Percentiles rank a stretch among this genome's conserved stretches.
Conservation (phyloP, 2,329 filamentous ascomycete genomes). For the Alternaria gansuensis region DNA sequence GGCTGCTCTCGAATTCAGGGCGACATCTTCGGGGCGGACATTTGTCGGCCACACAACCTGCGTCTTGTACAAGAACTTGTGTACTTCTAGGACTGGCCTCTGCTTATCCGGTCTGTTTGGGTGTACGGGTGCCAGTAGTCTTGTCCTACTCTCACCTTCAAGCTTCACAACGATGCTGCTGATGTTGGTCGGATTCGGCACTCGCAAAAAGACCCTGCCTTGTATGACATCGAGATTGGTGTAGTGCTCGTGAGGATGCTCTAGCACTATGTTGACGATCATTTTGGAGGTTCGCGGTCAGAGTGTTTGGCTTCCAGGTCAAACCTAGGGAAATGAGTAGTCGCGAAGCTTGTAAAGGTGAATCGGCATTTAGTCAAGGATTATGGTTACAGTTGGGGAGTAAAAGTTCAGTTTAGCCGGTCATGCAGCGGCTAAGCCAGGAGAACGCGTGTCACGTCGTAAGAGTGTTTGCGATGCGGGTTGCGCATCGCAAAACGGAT, state of each 20-base stretch:
- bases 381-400: slow-evolving; percentile 23
- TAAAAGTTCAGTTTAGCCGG: slow-evolving; percentile 19
- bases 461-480: slow-evolving; percentile 31
- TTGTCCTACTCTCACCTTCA: slow-evolving; percentile 78
- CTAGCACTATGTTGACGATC: slow-evolving; percentile 70
- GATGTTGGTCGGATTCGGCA: slow-evolving; percentile 57
- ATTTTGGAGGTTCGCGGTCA: slow-evolving; percentile 28
- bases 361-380: slow-evolving; percentile 34
- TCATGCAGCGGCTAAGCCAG: slow-evolving; percentile 39
- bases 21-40: slow-evolving; percentile 53
- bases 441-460: slow-evolving; percentile 45
- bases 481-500: slow-evolving; percentile 32
- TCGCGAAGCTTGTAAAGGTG: slow-evolving; percentile 27
- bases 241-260: slow-evolving; percentile 73
- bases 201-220: slow-evolving; percentile 62
- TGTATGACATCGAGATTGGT: slow-evolving; percentile 80
- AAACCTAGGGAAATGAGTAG: slow-evolving; percentile 28
- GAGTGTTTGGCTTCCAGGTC: slow-evolving; percentile 6
- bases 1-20: slow-evolving; percentile 53
- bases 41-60: slow-evolving; percentile 74
- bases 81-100: slow-evolving; percentile 60
- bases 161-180: slow-evolving; percentile 77
- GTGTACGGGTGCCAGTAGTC: slow-evolving; percentile 63
- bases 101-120: slow-evolving; percentile 55
- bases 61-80: slow-evolving; percentile 76